These are phyloP conservation scores for Cairneyella variabilis DNA, from an alignment of 495 filamentous ascomycete species.

Conservation along the genomic window DNA sequence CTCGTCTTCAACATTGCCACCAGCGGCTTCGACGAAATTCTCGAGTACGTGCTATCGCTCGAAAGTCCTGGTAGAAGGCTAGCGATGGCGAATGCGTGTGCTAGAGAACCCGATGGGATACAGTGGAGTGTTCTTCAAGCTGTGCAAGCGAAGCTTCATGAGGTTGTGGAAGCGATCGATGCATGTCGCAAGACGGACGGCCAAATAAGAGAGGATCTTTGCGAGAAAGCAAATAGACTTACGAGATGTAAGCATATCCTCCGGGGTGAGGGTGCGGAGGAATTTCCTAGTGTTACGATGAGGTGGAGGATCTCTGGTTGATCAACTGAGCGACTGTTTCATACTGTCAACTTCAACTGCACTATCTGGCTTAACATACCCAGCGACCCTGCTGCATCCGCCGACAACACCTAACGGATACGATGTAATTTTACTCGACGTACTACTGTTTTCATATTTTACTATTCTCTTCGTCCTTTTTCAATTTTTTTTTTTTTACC, in stretches of 20 bases:
- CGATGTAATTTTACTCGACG: not conserved
- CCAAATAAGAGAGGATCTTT: not conserved
- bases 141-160: not conserved
- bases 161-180: not conserved
- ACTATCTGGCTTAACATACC: not conserved
- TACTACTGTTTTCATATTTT: not conserved
- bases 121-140: not conserved
- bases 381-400: not conserved
- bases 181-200: not conserved
- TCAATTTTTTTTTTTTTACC: not conserved
- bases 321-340: not conserved
- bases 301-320: not conserved
- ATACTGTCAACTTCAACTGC: not conserved
- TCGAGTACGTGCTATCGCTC: slow-evolving; percentile 15
- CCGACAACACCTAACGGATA: not conserved
- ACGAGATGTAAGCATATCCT: not conserved
- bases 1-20: slow-evolving; percentile 16
- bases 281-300: not conserved
- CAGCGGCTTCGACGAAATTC: slow-evolving; percentile 17
- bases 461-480: not conserved
- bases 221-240: not conserved
- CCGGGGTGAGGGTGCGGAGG: not conserved
- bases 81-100: slow-evolving; percentile 20
- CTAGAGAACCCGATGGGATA: not conserved
- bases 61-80: slow-evolving; percentile 4